Percentiles rank a stretch among this genome's conserved stretches.
phyloP scores from a whole-genome alignment of 805 yeast genomes.

The Saturnispora silvae region DNA sequence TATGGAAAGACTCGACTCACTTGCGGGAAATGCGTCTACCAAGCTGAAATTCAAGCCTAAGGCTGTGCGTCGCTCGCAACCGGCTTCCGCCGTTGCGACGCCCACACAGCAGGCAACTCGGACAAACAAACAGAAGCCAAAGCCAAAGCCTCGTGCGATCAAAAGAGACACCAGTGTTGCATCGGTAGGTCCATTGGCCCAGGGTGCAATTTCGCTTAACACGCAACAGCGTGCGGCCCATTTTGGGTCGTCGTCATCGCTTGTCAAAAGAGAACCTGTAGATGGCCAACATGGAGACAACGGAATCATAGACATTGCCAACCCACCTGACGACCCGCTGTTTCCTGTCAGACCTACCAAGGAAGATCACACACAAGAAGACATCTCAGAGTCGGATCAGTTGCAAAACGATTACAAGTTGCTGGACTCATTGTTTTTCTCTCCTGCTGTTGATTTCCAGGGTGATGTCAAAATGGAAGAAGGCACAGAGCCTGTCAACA shows the following conservation, averaged over 20 bases:
- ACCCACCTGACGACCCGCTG: conserved; percentile 2
- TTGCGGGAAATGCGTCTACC: conserved; percentile 33
- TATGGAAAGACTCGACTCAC: conserved; percentile 25
- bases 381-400: background rate
- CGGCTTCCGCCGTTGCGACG: conserved; percentile 41
- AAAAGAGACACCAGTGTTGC: conserved; percentile 35
- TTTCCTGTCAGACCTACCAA: too few species aligned
- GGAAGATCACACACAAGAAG: too few species aligned
- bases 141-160: background rate
- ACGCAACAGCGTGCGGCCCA: too few species aligned
- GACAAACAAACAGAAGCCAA: too few species aligned
- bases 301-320: conserved; percentile 4
- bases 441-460: background rate
- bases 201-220: conserved; percentile 46
- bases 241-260: too few species aligned
- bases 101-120: too few species aligned
- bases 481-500: background rate
- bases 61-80: conserved; percentile 70
- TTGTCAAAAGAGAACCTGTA: conserved; percentile 4
- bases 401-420: conserved; percentile 1
- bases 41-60: conserved; percentile 72
- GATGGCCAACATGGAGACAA: too few species aligned
- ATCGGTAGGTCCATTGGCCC: conserved; percentile 63
- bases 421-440: background rate
- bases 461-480: conserved; percentile 7